Percentiles rank a stretch among this genome's conserved stretches.
These are phyloP conservation scores for Eruca vesicaria DNA, from an alignment of 441 rosid species.

Conservation along the genomic window DNA sequence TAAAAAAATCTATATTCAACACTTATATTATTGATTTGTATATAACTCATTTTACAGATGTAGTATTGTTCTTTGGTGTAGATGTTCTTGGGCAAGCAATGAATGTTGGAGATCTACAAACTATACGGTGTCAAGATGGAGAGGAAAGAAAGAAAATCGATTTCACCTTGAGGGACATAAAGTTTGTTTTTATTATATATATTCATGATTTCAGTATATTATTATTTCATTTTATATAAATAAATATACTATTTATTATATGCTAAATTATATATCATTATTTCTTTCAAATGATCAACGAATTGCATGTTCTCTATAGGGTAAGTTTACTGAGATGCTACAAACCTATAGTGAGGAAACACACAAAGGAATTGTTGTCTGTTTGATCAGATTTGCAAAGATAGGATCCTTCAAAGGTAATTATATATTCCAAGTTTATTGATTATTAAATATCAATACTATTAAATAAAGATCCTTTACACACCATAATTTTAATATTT, in stretches of 20 bases:
- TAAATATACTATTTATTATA: no score
- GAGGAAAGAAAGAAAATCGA: background rate
- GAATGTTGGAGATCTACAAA: background rate
- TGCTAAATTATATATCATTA: no score
- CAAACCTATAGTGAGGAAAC: background rate
- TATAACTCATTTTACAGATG: no score
- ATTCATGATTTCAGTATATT: no score
- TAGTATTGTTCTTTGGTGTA: no score
- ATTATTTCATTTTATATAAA: no score
- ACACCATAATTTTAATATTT: no score
- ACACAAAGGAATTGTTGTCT: background rate
- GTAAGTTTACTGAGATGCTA: background rate
- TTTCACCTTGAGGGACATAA: background rate
- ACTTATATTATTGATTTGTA: no score
- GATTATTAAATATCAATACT: no score
- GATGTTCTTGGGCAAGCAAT: background rate
- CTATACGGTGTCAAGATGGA: background rate
- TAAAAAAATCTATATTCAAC: no score
- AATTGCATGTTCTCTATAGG: background rate
- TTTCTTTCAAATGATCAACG: background rate
- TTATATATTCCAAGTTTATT: background rate
- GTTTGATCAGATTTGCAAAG: background rate
- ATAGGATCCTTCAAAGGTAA: background rate
- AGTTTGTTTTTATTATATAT: background rate
- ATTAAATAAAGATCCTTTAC: no score